Evolutionary conservation across 1,284 basidiomycete genomes (phyloP).

Genomic region (Ganoderma sinense): DNA sequence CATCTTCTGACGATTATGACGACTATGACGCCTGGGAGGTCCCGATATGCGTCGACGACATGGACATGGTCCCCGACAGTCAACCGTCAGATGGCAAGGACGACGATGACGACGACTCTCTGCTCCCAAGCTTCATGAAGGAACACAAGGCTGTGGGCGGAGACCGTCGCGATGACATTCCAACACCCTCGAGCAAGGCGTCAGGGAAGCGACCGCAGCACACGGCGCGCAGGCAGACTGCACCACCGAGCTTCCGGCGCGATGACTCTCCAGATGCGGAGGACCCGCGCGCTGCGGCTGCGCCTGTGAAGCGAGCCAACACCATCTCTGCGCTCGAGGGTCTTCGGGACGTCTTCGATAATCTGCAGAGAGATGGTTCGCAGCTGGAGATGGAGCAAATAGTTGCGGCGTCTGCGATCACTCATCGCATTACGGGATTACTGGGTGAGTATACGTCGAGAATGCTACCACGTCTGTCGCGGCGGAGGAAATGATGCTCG

Average conservation of each 20-base stretch:
- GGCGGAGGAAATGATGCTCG: neutral
- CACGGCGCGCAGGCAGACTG: conserved; percentile 20
- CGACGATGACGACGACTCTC: conserved; percentile 15
- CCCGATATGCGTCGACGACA: conserved; percentile 16
- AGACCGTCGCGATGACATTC: neutral
- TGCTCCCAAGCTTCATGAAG: conserved; percentile 27
- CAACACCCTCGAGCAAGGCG: conserved; percentile 2
- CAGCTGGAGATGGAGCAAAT: conserved; percentile 31
- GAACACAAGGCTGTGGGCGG: neutral
- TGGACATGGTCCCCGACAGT: conserved; percentile 23
- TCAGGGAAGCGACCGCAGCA: neutral
- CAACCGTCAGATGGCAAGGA: conserved; percentile 15
- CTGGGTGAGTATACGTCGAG: conserved; percentile 27
- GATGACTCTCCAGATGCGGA: neutral
- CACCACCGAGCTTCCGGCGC: conserved; percentile 19
- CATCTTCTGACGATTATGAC: conserved; percentile 27
- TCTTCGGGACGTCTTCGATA: conserved; percentile 26
- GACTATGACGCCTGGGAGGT: conserved; percentile 31
- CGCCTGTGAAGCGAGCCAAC: conserved; percentile 21
- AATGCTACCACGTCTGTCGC: conserved; percentile 1
- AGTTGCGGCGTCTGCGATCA: conserved; percentile 23
- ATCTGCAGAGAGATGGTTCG: conserved; percentile 27
- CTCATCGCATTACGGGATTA: conserved; percentile 23
- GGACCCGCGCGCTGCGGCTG: neutral
- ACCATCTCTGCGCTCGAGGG: conserved; percentile 25